phyloP scores from a whole-genome alignment of 75 land plant genomes.

The Sequoiadendron giganteum region DNA sequence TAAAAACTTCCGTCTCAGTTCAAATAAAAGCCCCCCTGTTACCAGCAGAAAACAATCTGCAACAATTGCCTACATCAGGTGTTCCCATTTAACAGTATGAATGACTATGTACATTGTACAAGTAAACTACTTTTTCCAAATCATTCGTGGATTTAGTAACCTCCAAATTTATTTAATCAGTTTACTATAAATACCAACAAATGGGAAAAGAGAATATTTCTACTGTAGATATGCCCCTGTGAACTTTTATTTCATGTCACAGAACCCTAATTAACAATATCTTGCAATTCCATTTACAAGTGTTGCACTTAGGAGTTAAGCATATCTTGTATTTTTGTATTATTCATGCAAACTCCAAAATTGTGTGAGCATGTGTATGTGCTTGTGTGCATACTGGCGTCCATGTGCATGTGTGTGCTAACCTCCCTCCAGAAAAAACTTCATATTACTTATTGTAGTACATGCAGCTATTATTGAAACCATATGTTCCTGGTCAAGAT shows the following conservation, averaged over 20 bases:
- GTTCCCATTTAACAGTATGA: neutral
- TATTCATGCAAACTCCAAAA: neutral
- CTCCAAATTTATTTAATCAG: neutral
- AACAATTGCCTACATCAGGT: neutral
- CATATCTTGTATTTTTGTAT: neutral
- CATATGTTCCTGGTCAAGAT: neutral
- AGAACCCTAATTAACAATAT: neutral
- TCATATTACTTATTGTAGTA: neutral
- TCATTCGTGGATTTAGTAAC: neutral
- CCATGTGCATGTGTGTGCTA: neutral
- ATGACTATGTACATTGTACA: neutral
- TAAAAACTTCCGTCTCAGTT: neutral
- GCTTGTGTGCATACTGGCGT: neutral
- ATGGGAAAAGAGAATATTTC: neutral
- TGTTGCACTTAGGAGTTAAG: too few relatives aligned
- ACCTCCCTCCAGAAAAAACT: neutral
- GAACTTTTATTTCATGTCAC: too few relatives aligned
- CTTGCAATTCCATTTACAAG: neutral
- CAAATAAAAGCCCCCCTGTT: neutral
- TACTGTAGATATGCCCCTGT: neutral
- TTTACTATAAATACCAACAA: neutral
- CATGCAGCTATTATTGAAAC: neutral
- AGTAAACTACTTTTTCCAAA: neutral
- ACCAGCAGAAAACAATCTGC: neutral
- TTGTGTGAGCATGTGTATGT: neutral